These are phyloP conservation scores for Acacia melanoxylon DNA, from an alignment of 306 rosid genomes.

Conservation along the genomic window DNA sequence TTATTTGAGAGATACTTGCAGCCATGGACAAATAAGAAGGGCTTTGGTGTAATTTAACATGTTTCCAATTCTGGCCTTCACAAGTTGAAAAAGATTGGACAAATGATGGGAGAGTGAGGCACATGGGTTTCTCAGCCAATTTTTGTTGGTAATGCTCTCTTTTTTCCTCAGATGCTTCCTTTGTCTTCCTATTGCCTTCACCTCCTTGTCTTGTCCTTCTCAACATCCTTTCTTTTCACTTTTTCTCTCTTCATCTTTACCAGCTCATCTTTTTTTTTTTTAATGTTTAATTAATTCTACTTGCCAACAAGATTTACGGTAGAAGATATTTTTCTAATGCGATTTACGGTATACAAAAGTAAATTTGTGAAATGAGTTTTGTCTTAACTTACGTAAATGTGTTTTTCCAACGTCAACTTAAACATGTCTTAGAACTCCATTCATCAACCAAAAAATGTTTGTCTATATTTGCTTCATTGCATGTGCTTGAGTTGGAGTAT, in stretches of 20 bases:
- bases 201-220: neutral
- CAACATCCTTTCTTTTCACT: neutral
- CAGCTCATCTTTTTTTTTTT: neutral
- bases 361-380: too few species aligned
- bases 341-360: too few species aligned
- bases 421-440: neutral
- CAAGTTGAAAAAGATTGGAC: neutral
- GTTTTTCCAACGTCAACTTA: too few species aligned
- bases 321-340: too few species aligned
- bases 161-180: neutral
- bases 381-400: too few species aligned
- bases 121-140: constrained; percentile 25
- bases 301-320: neutral
- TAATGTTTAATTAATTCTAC: neutral
- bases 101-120: neutral
- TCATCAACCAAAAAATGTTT: neutral
- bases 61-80: neutral
- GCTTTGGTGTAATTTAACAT: neutral
- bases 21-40: neutral
- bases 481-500: neutral
- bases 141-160: neutral
- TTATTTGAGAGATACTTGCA: neutral
- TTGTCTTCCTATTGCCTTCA: neutral
- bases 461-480: neutral
- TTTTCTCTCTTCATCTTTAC: neutral